A percentile compares a stretch with the other conserved stretches of the same genome.
Conservation (phyloP, 148 eudicot genomes). For the Diospyros lotus region DNA sequence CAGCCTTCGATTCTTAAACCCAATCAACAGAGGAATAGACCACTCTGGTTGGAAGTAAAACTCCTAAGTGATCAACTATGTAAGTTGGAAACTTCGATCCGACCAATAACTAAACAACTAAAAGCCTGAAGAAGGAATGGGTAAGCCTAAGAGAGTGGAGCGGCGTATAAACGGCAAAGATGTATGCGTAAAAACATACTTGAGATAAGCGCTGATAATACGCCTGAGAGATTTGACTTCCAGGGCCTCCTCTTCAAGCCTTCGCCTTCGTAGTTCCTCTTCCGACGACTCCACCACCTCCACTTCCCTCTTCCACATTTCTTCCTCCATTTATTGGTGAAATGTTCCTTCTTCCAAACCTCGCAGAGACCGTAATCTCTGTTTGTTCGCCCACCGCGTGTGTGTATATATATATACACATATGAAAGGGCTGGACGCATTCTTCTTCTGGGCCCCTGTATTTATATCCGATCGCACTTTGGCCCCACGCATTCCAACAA, state of each 20-base stretch:
- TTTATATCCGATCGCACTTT: too few relatives aligned
- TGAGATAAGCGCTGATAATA: constrained; percentile 80
- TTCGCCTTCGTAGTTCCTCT: constrained; percentile 42
- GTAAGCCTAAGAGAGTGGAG: not conserved
- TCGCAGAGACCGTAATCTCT: too few relatives aligned
- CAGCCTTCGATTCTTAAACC: not conserved
- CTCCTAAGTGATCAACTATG: not conserved
- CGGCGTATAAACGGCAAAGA: not conserved
- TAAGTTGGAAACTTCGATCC: too few relatives aligned
- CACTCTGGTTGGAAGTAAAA: not conserved
- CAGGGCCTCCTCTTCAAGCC: constrained; percentile 72
- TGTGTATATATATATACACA: too few relatives aligned
- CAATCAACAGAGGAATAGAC: not conserved
- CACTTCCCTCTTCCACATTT: not conserved
- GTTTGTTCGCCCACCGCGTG: too few relatives aligned
- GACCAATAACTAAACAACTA: too few relatives aligned
- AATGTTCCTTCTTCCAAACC: too few relatives aligned
- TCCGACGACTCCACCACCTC: constrained; percentile 32
- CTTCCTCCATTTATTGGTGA: too few relatives aligned
- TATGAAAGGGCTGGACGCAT: too few relatives aligned
- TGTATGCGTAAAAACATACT: constrained; percentile 28
- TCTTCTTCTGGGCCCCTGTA: too few relatives aligned
- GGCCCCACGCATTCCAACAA: too few relatives aligned
- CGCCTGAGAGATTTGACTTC: constrained; percentile 87
- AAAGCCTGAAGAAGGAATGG: too few relatives aligned